Percentiles rank a stretch among this genome's conserved stretches.
Conservation (phyloP, 257 asterid genomes). For the Craterostigma plantagineum region DNA sequence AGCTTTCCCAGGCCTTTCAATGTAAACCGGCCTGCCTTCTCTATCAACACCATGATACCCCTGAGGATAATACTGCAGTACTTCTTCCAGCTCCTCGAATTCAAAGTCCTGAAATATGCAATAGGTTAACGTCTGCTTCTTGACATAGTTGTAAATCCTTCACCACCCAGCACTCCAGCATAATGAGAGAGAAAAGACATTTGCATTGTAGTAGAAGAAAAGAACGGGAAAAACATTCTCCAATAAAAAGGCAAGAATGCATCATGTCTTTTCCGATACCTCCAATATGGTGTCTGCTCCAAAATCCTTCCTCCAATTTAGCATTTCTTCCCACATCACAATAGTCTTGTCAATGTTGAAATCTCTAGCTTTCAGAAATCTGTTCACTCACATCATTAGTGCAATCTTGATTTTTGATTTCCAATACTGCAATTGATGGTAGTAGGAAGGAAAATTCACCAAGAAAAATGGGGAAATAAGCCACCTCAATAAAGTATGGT, state of each 20-base stretch:
- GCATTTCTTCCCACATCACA: slow-evolving; percentile 95
- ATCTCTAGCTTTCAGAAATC: slow-evolving; percentile 85
- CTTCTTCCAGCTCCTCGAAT: slow-evolving; percentile 77
- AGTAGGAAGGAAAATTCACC: background rate
- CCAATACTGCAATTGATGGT: background rate
- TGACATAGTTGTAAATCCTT: background rate
- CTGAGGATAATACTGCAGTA: slow-evolving; percentile 79
- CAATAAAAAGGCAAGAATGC: no score
- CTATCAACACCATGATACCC: slow-evolving; percentile 97
- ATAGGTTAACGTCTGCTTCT: no score
- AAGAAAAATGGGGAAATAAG: slow-evolving; percentile 5
- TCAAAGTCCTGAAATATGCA: slow-evolving; percentile 40
- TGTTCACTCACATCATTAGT: slow-evolving; percentile 13
- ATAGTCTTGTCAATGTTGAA: slow-evolving; percentile 46
- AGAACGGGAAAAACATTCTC: no score
- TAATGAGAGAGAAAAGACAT: background rate
- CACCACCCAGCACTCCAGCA: background rate
- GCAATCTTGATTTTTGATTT: background rate
- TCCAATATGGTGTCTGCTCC: slow-evolving; percentile 83
- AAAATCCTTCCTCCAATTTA: slow-evolving; percentile 72
- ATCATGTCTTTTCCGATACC: slow-evolving; percentile 21
- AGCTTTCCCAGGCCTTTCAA: slow-evolving; percentile 91
- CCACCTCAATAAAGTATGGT: slow-evolving; percentile 75
- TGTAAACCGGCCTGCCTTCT: slow-evolving; percentile 93
- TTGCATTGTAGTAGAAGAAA: no score